These are phyloP conservation scores for Daldinia childiae DNA, from an alignment of 495 filamentous ascomycete species.

Conservation along the genomic window DNA sequence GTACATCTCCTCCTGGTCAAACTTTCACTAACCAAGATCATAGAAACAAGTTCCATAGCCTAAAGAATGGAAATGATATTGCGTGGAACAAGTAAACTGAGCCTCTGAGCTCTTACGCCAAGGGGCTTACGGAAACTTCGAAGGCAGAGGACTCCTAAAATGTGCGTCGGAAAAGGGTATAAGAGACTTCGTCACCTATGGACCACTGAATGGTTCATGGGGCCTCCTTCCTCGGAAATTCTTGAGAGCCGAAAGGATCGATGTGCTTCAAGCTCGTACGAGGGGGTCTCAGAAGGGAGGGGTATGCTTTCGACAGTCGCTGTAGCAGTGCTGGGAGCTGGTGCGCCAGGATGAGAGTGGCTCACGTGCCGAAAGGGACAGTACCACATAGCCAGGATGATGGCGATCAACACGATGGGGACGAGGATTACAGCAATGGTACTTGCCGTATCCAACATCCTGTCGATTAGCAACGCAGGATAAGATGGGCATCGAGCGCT, in stretches of 20 bases:
- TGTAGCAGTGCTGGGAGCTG: not conserved
- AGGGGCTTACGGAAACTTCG: not conserved
- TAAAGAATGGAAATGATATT: not conserved
- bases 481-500: slow-evolving; percentile 17
- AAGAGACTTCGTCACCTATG: slow-evolving; percentile 7
- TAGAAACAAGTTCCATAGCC: not conserved
- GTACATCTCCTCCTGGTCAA: not conserved
- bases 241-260: slow-evolving; percentile 27
- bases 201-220: slow-evolving; percentile 1
- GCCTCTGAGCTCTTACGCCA: not conserved
- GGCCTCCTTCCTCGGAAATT: slow-evolving; percentile 33
- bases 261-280: slow-evolving; percentile 27
- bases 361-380: slow-evolving; percentile 26
- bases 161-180: too few species aligned
- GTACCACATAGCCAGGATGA: slow-evolving; percentile 37
- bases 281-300: slow-evolving; percentile 6
- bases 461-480: slow-evolving; percentile 1
- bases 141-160: not conserved
- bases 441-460: slow-evolving; percentile 34
- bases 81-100: not conserved
- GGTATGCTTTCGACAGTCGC: slow-evolving; percentile 4
- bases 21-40: not conserved
- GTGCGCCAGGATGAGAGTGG: slow-evolving; percentile 5
- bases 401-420: slow-evolving; percentile 30
- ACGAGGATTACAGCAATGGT: slow-evolving; percentile 34